Base-by-base conservation (phyloP, 805 yeast species). In the Zygotorulaspora danielsina region DNA sequence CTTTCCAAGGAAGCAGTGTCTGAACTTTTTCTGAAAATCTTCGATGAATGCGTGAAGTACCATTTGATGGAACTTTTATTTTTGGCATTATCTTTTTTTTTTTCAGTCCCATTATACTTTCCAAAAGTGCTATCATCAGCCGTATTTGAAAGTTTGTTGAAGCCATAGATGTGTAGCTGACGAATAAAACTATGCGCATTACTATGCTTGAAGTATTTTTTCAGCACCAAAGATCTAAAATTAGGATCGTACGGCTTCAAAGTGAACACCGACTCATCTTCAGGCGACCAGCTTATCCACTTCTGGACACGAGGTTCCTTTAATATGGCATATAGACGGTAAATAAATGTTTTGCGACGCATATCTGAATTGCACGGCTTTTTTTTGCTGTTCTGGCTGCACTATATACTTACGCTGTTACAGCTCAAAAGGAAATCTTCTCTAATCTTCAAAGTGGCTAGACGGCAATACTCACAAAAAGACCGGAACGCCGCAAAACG, bases 111-210 rank as follows among this genome's bases (percentile, higher is more conserved):
- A 18, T 31, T 26, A 24, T 31, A 27, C 11, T 18, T 29, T 19
- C 10, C 6, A 24, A 20, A 32, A 15, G 25, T 21, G 24, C 24
- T 21, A 10, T 21, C 10, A 21, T 42, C 41, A 17, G 49, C 31
- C 11, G 31, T 27, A 9, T 38, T 39, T 2, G 42, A 32, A 66
- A 75, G 80, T 65, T 89, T 88, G 63, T 89, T 96, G 67, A 89
- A 88, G 1, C 96, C 96, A 60, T 88, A 88, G 96, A 89, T 90
- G 67, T 90, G 95, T 32, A 89, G 69, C 64, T 90, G 97, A 33
- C 97, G 76, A 24, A 90, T 96, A 67, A 90, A 90, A 44, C 90
- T 80, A 16, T 95, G 87, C 19, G 89, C 87, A 57, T 90, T 90
- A 3, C 95, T 93, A 65, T 89, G 97, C 60, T 90, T 90, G 70